phyloP scores from a whole-genome alignment of 257 asterid genomes.

The Scutellaria baicalensis region DNA sequence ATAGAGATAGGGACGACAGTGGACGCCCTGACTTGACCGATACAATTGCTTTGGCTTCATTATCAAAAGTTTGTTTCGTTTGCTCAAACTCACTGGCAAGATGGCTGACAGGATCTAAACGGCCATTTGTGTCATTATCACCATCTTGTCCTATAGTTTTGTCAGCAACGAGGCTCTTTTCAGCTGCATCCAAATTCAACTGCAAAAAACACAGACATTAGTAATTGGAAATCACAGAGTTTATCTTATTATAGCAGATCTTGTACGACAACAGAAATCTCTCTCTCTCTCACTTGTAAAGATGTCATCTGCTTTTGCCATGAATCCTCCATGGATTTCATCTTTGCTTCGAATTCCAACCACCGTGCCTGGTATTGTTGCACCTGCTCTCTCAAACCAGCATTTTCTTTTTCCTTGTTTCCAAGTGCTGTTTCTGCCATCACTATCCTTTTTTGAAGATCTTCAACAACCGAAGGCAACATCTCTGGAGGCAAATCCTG shows the following conservation, averaged over 20 bases:
- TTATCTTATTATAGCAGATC: too few relatives aligned
- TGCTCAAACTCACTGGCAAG: slow-evolving; percentile 63
- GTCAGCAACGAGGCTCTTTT: slow-evolving; percentile 42
- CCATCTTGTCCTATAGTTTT: slow-evolving; percentile 14
- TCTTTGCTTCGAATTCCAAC: slow-evolving; percentile 52
- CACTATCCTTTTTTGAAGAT: slow-evolving; percentile 39
- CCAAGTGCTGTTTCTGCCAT: slow-evolving; percentile 39
- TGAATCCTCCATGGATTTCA: slow-evolving; percentile 51
- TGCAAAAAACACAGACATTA: slow-evolving; percentile 22
- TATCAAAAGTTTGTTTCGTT: slow-evolving; percentile 45
- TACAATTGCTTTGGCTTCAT: slow-evolving; percentile 39
- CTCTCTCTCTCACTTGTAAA: slow-evolving; percentile 49
- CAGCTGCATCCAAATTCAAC: slow-evolving; percentile 68
- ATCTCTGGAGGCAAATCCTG: slow-evolving; percentile 37
- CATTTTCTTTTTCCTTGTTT: slow-evolving; percentile 52
- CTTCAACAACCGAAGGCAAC: slow-evolving; percentile 38
- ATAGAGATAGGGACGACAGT: background rate
- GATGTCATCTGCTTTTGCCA: slow-evolving; percentile 66
- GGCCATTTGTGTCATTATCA: slow-evolving; percentile 18
- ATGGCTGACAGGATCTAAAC: slow-evolving; percentile 29
- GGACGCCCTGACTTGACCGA: slow-evolving; percentile 36
- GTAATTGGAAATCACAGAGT: background rate
- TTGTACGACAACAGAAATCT: slow-evolving; percentile 4
- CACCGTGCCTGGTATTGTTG: slow-evolving; percentile 39
- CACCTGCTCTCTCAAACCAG: slow-evolving; percentile 45